Evolutionary conservation across 148 eudicot species (phyloP).

Genomic region (Oxyria digyna): DNA sequence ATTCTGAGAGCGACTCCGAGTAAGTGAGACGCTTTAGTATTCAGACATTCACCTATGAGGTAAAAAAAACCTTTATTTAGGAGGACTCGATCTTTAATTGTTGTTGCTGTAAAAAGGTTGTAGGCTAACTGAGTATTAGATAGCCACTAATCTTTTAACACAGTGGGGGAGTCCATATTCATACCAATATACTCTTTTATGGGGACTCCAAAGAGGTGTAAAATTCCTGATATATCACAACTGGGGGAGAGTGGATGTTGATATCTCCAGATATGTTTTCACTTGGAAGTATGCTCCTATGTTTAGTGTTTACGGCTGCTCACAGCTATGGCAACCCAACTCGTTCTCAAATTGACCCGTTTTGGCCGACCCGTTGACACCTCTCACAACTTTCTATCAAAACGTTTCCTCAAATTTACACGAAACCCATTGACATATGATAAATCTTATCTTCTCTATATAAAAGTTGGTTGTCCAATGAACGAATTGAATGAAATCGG

Average conservation of each 20-base stretch:
- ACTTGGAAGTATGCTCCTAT: neutral
- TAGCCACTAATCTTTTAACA: constrained; percentile 7
- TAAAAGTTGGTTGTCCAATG: no score
- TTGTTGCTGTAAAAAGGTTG: constrained; percentile 7
- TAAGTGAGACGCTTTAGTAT: neutral
- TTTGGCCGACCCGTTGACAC: no score
- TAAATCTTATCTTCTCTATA: no score
- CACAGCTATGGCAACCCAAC: no score
- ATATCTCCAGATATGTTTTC: constrained; percentile 3
- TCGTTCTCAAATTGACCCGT: no score
- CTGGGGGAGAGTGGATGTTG: neutral
- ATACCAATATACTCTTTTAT: neutral
- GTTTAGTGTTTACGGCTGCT: neutral
- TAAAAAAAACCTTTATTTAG: neutral
- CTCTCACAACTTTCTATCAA: no score
- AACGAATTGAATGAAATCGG: no score
- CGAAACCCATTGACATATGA: no score
- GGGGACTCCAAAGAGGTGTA: neutral
- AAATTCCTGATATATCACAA: neutral
- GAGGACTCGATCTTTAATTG: neutral
- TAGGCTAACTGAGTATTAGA: constrained; percentile 7
- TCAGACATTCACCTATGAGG: neutral
- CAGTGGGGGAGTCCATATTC: neutral
- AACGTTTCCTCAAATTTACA: no score
- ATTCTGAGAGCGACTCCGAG: constrained; percentile 44